Base-by-base conservation (phyloP, 345 rosid species). In the Nasturtium officinale region DNA sequence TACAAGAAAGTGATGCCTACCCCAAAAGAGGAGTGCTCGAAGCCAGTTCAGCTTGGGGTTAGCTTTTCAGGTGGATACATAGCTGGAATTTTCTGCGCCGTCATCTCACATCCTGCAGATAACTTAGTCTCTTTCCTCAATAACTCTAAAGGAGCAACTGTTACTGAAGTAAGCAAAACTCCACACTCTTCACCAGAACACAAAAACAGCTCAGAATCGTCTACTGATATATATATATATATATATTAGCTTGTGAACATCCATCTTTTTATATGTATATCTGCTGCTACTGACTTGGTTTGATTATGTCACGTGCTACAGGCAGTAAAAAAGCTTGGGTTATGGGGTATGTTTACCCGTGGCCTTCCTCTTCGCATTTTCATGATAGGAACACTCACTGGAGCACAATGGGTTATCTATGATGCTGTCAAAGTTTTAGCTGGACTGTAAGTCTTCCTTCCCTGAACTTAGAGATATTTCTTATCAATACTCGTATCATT, bases 31-130 rank as follows among this genome's bases (percentile, higher is more conserved):
- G 86, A 95, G 59, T 91, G 97, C 84, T 89, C 96, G 26, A 81
- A 82, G 66, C 30, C 78, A 17, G 73, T 88, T 78, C 99, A 91
- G 81, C 96, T 95, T 1, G 97, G 96, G 11, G 86, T 95, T 57
- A 95, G 97, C 83, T 91, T 91, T 42, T 88, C 90, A 18, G 96
- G 99, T 67, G 99, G 99, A 69, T 91, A 95, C 54, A 62, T 87
- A 35, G 99, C 99, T 29, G 99, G 99, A 71, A 80, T 92, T 43
- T 79, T 92, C 67, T 95, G 98, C 65, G 94, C 94, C 1, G 21
- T 86, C n/a, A 94, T 95, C 43, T 95, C 99, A 2, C 99, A 95
- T 65, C 99, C 98, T 10, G 99, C 99, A 2, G 98, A 95, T 72
- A 95, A 92, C 69, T 82, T 95, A 47, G 99, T 95, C 2, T 95